phyloP scores from a whole-genome alignment of 257 asterid species.

The Ophiorrhiza pumila region DNA sequence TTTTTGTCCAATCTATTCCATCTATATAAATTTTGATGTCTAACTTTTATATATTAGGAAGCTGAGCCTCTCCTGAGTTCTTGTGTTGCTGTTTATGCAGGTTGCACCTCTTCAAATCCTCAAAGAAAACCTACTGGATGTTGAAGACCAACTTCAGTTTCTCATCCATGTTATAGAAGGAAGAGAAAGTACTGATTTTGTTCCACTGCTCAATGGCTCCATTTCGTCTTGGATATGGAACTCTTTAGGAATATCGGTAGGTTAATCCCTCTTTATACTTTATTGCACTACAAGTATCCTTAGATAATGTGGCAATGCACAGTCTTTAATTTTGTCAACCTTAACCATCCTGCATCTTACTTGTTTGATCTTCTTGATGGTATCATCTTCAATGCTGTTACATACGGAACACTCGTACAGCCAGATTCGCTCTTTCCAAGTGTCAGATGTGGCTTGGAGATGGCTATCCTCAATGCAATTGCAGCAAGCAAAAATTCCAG shows the following conservation, averaged over 20 bases:
- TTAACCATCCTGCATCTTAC: not conserved
- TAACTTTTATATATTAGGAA: not conserved
- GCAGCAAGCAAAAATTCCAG: conserved; percentile 59
- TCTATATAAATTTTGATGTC: not conserved
- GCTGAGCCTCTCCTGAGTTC: conserved; percentile 4
- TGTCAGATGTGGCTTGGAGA: conserved; percentile 92
- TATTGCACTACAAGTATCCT: not conserved
- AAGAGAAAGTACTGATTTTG: conserved; percentile 40
- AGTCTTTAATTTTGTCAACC: not conserved
- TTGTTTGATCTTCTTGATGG: conserved; percentile 8
- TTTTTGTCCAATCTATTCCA: not conserved
- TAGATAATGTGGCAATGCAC: not conserved
- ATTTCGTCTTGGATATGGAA: conserved; percentile 90
- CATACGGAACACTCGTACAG: conserved; percentile 38
- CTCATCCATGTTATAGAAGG: conserved; percentile 69
- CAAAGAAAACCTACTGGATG: conserved; percentile 65
- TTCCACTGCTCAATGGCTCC: conserved; percentile 70
- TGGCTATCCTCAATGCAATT: conserved; percentile 86
- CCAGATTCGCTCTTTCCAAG: conserved; percentile 86
- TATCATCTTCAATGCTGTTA: conserved; percentile 16
- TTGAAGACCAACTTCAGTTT: conserved; percentile 88
- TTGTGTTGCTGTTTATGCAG: conserved; percentile 35
- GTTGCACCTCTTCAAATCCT: conserved; percentile 96
- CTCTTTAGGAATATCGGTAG: conserved; percentile 74
- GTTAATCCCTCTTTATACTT: conserved; percentile 22